Percentiles rank a stretch among this genome's conserved stretches.
These are phyloP conservation scores for Caryocar brasiliense DNA, from an alignment of 441 rosid genomes.

Conservation along the genomic window DNA sequence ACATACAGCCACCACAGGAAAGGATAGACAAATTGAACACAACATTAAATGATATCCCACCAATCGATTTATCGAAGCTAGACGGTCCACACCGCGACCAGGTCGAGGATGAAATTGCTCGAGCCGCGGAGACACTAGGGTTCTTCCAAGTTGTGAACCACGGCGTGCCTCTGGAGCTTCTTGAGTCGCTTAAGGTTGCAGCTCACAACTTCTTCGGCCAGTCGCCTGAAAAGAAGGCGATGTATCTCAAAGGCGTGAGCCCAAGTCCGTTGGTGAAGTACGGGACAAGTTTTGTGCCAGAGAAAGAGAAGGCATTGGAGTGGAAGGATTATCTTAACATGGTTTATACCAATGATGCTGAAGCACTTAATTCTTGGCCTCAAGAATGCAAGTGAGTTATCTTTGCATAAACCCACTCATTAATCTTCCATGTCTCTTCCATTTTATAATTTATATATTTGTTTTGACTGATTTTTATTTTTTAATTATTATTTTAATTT, in stretches of 20 bases:
- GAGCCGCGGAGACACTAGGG: conserved; percentile 44
- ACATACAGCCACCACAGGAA: conserved; percentile 39
- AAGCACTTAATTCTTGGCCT: conserved; percentile 56
- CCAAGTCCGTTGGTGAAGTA: conserved; percentile 49
- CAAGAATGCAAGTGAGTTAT: conserved; percentile 31
- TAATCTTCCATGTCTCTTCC: too few relatives aligned
- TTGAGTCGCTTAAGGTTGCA: conserved; percentile 29
- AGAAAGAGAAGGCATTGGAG: conserved; percentile 48
- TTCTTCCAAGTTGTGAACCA: conserved; percentile 58
- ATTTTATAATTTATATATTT: too few relatives aligned
- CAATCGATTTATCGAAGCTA: conserved; percentile 42
- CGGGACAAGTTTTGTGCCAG: conserved; percentile 46
- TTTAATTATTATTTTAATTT: too few relatives aligned
- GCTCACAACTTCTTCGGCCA: conserved; percentile 37
- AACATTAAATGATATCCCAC: conserved; percentile 8
- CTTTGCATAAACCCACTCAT: not conserved
- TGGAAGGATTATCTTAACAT: conserved; percentile 55
- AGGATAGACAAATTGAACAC: conserved; percentile 28
- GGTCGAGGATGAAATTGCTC: conserved; percentile 26
- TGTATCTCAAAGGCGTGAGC: conserved; percentile 34
- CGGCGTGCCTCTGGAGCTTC: conserved; percentile 36
- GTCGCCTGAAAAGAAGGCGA: conserved; percentile 28
- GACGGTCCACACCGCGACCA: conserved; percentile 33
- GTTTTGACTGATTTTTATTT: too few relatives aligned
- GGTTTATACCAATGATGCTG: conserved; percentile 38